These are phyloP conservation scores for Ogataea paraovalis DNA, from an alignment of 805 yeast species.

Conservation along the genomic window DNA sequence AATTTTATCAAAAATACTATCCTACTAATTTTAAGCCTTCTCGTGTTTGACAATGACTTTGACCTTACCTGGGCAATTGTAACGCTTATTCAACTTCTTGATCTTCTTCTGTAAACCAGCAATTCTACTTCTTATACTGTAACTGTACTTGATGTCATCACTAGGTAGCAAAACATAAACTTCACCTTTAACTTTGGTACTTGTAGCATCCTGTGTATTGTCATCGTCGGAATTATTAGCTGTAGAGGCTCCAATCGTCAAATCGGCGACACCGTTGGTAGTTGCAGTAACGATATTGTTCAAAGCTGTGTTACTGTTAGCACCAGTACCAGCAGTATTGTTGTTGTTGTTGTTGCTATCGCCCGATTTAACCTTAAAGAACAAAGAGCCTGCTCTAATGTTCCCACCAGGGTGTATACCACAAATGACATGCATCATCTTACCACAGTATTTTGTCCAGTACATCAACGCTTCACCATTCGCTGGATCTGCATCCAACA, in stretches of 20 bases:
- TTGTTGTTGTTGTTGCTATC: neutral
- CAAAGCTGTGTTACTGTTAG: conserved; percentile 4
- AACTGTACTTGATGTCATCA: conserved; percentile 55
- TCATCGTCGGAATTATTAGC: conserved; percentile 21
- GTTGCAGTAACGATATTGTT: conserved; percentile 4
- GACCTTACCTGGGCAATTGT: conserved; percentile 44
- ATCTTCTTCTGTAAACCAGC: conserved; percentile 56
- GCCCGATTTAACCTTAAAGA: conserved; percentile 35
- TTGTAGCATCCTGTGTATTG: conserved; percentile 30
- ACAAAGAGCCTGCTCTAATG: conserved; percentile 56
- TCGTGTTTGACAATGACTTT: conserved; percentile 46
- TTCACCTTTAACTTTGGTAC: conserved; percentile 25
- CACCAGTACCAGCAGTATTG: conserved; percentile 1
- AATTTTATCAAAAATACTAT: neutral
- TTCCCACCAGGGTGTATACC: conserved; percentile 82
- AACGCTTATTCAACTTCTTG: conserved; percentile 47
- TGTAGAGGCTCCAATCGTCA: conserved; percentile 7
- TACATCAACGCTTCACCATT: conserved; percentile 47
- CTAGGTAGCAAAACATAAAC: conserved; percentile 36
- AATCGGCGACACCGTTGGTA: conserved; percentile 13
- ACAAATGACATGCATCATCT: conserved; percentile 71
- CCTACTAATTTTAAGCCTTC: conserved; percentile 5
- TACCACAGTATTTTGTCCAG: conserved; percentile 74
- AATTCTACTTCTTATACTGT: conserved; percentile 55
- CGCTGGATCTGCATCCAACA: conserved; percentile 39